Conservation (phyloP, 805 yeast species). For the Candida ortonii region DNA sequence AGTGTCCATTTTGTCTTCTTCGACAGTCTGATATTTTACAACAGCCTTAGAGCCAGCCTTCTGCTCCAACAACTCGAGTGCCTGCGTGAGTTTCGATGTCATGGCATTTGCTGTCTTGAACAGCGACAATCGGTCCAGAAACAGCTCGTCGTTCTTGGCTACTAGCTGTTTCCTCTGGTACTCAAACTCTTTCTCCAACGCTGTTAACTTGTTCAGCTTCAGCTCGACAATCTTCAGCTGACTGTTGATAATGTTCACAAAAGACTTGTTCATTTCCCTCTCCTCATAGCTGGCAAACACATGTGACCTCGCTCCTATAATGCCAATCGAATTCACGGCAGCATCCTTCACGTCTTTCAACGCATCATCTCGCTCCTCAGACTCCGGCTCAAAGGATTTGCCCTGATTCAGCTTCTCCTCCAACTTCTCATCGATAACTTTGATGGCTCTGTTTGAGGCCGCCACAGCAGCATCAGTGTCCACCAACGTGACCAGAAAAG, state of each 20-base stretch:
- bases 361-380: slow-evolving; percentile 21
- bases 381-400: slow-evolving; percentile 21
- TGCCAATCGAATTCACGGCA: slow-evolving; percentile 66
- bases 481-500: slow-evolving; percentile 80
- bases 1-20: not conserved
- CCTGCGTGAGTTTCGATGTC: slow-evolving; percentile 43
- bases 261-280: slow-evolving; percentile 62
- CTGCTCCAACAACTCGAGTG: slow-evolving; percentile 28
- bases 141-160: slow-evolving; percentile 63
- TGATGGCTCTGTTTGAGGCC: slow-evolving; percentile 65
- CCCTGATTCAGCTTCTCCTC: slow-evolving; percentile 37
- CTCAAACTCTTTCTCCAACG: slow-evolving; percentile 64
- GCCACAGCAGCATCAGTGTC: slow-evolving; percentile 85
- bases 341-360: slow-evolving; percentile 50
- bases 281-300: slow-evolving; percentile 79
- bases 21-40: slow-evolving; percentile 2
- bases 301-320: slow-evolving; percentile 75
- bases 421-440: slow-evolving; percentile 43
- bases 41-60: too few relatives aligned
- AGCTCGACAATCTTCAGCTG: slow-evolving; percentile 63
- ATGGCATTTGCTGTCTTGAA: slow-evolving; percentile 55
- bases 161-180: slow-evolving; percentile 58
- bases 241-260: slow-evolving; percentile 56
- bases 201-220: slow-evolving; percentile 56
- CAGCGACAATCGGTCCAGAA: slow-evolving; percentile 64